A percentile compares a stretch with the other conserved stretches of the same genome.
Evolutionary conservation across 257 asterid genomes (phyloP).

Genomic region (Fraxinus cuspidata): DNA sequence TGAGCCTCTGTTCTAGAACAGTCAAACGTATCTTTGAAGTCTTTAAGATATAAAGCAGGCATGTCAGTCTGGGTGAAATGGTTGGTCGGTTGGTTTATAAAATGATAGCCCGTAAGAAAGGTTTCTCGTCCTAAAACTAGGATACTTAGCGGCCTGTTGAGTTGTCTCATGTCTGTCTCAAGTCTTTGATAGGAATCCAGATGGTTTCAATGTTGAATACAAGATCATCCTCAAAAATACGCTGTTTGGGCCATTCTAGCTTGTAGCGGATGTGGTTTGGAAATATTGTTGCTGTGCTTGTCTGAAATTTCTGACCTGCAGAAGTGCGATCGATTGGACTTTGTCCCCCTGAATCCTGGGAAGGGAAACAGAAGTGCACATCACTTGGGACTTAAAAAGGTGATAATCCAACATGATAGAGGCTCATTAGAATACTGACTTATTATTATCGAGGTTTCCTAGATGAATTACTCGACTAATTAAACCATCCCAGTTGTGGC

Average conservation of each 20-base stretch:
- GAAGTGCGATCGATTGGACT: background rate
- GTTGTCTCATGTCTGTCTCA: background rate
- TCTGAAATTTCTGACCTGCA: background rate
- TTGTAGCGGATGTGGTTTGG: background rate
- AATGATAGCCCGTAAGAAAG: background rate
- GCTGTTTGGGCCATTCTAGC: background rate
- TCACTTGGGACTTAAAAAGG: background rate
- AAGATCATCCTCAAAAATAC: background rate
- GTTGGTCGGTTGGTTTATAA: background rate
- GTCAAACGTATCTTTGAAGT: background rate
- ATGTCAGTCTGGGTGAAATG: background rate
- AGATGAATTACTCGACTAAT: background rate
- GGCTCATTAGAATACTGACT: background rate
- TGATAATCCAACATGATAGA: background rate
- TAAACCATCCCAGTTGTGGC: too few relatives aligned
- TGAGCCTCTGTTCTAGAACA: conserved; percentile 15
- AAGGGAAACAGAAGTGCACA: background rate
- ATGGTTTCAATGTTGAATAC: background rate
- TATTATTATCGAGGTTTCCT: background rate
- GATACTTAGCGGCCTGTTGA: background rate
- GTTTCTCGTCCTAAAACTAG: background rate
- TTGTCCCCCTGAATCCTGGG: background rate
- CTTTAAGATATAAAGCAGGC: background rate
- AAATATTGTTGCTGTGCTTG: too few relatives aligned
- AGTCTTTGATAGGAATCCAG: background rate